phyloP scores from a whole-genome alignment of 2,329 filamentous ascomycete genomes.

The Trichoderma breve region DNA sequence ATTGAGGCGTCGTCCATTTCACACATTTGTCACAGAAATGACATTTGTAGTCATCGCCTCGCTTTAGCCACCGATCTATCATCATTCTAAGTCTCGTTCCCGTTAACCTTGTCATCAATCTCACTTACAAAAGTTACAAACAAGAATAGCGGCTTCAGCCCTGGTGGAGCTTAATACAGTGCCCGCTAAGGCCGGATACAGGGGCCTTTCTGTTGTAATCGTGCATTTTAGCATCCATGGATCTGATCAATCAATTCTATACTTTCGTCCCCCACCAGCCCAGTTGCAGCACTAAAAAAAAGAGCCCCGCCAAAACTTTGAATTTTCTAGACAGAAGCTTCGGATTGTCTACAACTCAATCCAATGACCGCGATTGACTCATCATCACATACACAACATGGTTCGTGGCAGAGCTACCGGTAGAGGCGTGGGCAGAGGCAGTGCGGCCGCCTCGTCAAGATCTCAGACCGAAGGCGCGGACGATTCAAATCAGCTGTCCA shows the following conservation, averaged over 20 bases:
- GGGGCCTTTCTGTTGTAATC: neutral
- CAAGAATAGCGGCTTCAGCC: neutral
- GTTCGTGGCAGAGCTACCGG: constrained; percentile 34
- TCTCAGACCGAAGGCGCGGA: constrained; percentile 25
- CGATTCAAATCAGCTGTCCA: constrained; percentile 2
- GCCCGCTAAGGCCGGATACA: constrained; percentile 10
- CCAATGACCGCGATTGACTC: constrained; percentile 12
- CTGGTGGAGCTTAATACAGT: neutral
- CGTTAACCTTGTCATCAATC: neutral
- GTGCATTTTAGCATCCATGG: neutral
- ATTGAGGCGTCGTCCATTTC: neutral
- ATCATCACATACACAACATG: constrained; percentile 27
- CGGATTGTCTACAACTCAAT: neutral
- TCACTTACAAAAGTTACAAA: neutral
- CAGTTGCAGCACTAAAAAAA: constrained; percentile 24
- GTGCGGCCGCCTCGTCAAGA: constrained; percentile 29
- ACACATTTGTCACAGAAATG: neutral
- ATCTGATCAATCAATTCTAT: neutral
- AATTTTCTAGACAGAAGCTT: constrained; percentile 23
- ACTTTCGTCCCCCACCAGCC: constrained; percentile 32
- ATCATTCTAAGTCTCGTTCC: neutral
- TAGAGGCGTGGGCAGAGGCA: constrained; percentile 34
- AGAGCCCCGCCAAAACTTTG: constrained; percentile 27
- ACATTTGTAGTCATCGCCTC: neutral
- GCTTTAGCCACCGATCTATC: neutral